Evolutionary conservation across 495 filamentous ascomycete genomes (phyloP).

Genomic region (Lophium mytilinum): DNA sequence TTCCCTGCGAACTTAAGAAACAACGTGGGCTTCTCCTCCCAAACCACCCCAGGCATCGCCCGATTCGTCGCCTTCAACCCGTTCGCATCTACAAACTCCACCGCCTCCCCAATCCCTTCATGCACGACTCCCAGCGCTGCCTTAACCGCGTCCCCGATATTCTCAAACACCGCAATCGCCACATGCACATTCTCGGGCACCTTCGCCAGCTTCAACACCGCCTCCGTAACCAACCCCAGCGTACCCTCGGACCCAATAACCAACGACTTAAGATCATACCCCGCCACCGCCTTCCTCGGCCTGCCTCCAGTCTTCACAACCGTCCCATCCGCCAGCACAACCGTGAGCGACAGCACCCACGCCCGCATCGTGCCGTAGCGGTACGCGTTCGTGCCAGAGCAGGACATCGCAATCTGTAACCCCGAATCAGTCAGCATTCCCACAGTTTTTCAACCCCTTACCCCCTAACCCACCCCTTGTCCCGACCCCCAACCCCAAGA

Average conservation of each 20-base stretch:
- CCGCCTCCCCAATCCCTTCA: conserved; percentile 72
- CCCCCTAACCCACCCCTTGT: too few relatives aligned
- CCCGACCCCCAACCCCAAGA: too few relatives aligned
- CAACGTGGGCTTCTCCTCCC: conserved; percentile 70
- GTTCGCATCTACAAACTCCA: conserved; percentile 84
- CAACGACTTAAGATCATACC: conserved; percentile 75
- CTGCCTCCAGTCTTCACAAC: conserved; percentile 78
- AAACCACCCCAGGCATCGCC: conserved; percentile 50
- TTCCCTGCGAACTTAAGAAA: too few relatives aligned
- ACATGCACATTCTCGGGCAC: conserved; percentile 68
- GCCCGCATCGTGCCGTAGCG: conserved; percentile 94
- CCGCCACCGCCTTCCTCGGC: conserved; percentile 73
- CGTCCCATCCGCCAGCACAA: conserved; percentile 84
- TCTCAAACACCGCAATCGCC: conserved; percentile 71
- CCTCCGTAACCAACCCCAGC: conserved; percentile 78
- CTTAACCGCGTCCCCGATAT: conserved; percentile 66
- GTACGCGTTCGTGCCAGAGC: conserved; percentile 86
- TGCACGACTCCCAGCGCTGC: conserved; percentile 69
- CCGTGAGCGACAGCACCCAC: conserved; percentile 82
- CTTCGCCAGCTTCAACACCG: conserved; percentile 69
- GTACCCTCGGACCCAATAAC: conserved; percentile 89
- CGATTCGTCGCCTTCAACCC: conserved; percentile 84
- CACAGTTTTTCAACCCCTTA: background rate
- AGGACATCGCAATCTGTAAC: conserved; percentile 42
- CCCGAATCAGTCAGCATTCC: too few relatives aligned